These are phyloP conservation scores for Pyrenopolyporus hunteri DNA, from an alignment of 495 filamentous ascomycete species.

Conservation along the genomic window DNA sequence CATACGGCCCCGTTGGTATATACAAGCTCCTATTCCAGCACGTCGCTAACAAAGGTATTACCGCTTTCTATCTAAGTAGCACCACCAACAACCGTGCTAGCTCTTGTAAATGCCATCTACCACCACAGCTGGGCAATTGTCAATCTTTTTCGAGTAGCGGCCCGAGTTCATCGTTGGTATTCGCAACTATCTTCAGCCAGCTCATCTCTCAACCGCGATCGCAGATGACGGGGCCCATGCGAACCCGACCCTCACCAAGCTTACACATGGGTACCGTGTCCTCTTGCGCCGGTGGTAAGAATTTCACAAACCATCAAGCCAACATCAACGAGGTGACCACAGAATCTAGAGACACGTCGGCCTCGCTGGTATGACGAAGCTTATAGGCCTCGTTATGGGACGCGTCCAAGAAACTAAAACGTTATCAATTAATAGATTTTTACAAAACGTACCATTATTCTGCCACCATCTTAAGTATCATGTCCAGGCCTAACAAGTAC, in stretches of 20 bases:
- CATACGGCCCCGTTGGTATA: conserved; percentile 15
- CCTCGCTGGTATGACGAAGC: conserved; percentile 4
- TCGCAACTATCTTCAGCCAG: background rate
- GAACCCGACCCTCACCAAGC: background rate
- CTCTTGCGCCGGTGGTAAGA: background rate
- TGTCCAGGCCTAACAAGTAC: conserved; percentile 17
- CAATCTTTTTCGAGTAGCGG: conserved; percentile 12
- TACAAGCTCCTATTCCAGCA: conserved; percentile 4
- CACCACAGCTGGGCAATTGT: conserved; percentile 12
- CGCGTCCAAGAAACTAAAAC: background rate
- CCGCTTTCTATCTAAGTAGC: conserved; percentile 6
- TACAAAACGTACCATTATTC: background rate
- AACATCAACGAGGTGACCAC: background rate
- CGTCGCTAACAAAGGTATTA: conserved; percentile 11
- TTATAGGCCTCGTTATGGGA: conserved; percentile 14
- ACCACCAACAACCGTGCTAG: conserved; percentile 2
- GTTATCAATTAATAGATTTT: no score
- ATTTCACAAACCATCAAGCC: conserved; percentile 1
- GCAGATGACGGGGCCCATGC: background rate
- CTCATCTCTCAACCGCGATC: conserved; percentile 1
- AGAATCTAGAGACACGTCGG: background rate
- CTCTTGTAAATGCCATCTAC: conserved; percentile 11
- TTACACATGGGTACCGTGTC: background rate
- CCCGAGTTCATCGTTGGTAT: conserved; percentile 4
- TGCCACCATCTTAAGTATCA: background rate